Evolutionary conservation across 208 protist genomes (phyloP).

Genomic region (Leptomonas seymouri): DNA sequence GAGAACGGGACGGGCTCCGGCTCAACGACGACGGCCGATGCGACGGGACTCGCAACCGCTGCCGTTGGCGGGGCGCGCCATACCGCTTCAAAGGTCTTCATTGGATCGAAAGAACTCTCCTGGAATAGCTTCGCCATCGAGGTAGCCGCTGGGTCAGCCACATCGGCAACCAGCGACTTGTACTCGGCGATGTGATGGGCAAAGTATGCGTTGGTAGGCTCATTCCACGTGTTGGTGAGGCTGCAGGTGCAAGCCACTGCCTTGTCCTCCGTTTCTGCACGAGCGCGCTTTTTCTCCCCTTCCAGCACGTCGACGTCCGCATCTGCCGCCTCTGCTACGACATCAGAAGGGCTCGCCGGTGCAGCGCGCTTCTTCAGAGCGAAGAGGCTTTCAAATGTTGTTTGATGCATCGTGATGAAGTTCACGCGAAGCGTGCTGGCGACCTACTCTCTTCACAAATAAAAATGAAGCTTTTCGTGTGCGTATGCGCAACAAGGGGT

Average conservation of each 20-base stretch:
- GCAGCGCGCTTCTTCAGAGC: constrained; percentile 16
- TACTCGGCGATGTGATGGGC: constrained; percentile 35
- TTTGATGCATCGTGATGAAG: constrained; percentile 21
- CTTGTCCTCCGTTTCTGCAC: constrained; percentile 6
- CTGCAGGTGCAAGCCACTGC: not conserved
- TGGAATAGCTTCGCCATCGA: constrained; percentile 86
- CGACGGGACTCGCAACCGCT: not conserved
- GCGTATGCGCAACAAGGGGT: too few species aligned
- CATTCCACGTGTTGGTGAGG: constrained; percentile 15
- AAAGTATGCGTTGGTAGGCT: constrained; percentile 23
- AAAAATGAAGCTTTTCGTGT: too few species aligned
- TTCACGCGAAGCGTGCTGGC: not conserved
- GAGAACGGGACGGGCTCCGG: constrained; percentile 64
- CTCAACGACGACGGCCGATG: constrained; percentile 1
- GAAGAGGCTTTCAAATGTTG: constrained; percentile 30
- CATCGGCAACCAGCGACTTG: constrained; percentile 20
- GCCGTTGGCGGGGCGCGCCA: constrained; percentile 44
- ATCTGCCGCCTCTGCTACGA: not conserved
- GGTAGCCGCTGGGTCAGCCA: constrained; percentile 42
- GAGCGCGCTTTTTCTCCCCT: constrained; percentile 16
- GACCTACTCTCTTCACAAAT: too few species aligned
- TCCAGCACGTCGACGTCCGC: not conserved
- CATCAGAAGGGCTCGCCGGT: not conserved
- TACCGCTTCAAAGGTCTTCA: constrained; percentile 29
- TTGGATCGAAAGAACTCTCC: constrained; percentile 46